Evolutionary conservation across 129 eudicot genomes (phyloP), one percentile per base, ranked within the genome.

Genomic region (Erigeron canadensis): DNA sequence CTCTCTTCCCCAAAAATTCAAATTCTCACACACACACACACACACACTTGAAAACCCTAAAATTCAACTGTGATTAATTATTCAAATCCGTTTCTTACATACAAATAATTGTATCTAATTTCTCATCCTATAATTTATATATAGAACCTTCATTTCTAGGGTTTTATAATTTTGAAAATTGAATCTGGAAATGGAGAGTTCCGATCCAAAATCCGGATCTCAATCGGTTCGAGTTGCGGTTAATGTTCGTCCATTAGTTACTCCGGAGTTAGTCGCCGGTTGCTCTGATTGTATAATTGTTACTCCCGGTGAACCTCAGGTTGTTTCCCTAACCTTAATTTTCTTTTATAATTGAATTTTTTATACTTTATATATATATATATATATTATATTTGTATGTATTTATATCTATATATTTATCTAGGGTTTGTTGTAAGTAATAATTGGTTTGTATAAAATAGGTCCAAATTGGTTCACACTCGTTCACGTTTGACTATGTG

Each of bases 381-480:
- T n/a, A n/a, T n/a, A n/a, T n/a, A n/a, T n/a, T n/a, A n/a, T n/a
- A n/a, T n/a, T n/a, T n/a, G n/a, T n/a, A n/a, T n/a, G n/a, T n/a
- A n/a, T 56, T 19, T 46, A 40, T 47, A 55, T 28, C 43, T 7
- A 2, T 28, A 18, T 2, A 21, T 21, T 38, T 19, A 53, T 59
- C 53, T 38, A 28, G 34, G 34, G 34, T 28, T 28, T 28, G 34
- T 28, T 28, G 34, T 28, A 28, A 28, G 34, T 28, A 3, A 28
- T 28, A 28, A 1, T 28, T 41, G 65, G 28, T 63, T 13, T 34
- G 13, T 59, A 74, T 11, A 9, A 66, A 81, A 63, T 56, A 90
- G 99, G 99, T 95, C 39, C 97, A 87, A 79, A 90, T 95, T 23
- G 99, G 99, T 39, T 67, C 99, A 0, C 97, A 87, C 71, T 81